Conservation (phyloP, 176 grass and related monocot genomes). For the Coix lacrymajobi region DNA sequence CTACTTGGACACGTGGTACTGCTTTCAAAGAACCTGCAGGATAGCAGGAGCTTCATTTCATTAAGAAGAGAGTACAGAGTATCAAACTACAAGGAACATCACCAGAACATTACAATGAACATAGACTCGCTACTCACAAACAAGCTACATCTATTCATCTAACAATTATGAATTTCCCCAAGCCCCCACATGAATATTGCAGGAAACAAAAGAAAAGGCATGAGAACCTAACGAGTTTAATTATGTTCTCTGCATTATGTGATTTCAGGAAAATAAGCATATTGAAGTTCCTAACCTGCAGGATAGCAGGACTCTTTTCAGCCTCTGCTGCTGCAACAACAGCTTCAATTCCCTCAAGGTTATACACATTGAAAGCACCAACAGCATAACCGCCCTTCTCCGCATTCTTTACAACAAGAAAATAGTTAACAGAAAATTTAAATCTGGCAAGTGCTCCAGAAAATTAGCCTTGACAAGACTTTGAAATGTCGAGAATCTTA, state of each 20-base stretch:
- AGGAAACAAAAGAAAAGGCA: not conserved
- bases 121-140: not conserved
- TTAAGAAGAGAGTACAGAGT: not conserved
- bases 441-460: constrained; percentile 15
- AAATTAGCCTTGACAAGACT: constrained; percentile 11
- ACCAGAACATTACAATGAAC: not conserved
- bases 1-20: not conserved
- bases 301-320: constrained; percentile 86
- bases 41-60: not conserved
- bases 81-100: not conserved
- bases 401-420: constrained; percentile 59
- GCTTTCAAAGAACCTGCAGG: not conserved
- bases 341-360: constrained; percentile 90
- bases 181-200: not conserved
- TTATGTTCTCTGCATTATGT: not conserved
- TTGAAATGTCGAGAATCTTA: constrained; percentile 42
- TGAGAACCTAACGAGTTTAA: not conserved
- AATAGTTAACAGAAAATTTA: constrained; percentile 21
- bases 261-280: constrained; percentile 11
- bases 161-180: not conserved
- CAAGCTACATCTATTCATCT: not conserved
- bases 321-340: constrained; percentile 88
- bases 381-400: constrained; percentile 87
- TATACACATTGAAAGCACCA: constrained; percentile 98
- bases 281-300: constrained; percentile 59